Conservation (phyloP, 805 yeast genomes). For the Saccharomycopsis fibuligera region DNA sequence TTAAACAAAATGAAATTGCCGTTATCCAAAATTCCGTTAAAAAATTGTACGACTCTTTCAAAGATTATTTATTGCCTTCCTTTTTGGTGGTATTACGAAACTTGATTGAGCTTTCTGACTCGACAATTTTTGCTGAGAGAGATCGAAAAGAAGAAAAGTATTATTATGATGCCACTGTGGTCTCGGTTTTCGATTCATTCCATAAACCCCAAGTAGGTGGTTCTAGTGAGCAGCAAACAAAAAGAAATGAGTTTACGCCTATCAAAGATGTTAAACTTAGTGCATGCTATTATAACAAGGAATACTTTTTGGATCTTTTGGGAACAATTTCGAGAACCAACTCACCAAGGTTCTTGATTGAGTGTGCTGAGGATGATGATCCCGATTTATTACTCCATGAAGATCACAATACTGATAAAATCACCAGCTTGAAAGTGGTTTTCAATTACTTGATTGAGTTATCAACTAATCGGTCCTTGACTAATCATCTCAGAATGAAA, state of each 20-base stretch:
- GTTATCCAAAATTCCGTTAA: constrained; percentile 49
- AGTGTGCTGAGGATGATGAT: constrained; percentile 1
- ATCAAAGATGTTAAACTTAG: constrained; percentile 17
- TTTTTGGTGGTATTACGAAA: constrained; percentile 43
- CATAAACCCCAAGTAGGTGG: neutral
- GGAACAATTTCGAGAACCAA: constrained; percentile 48
- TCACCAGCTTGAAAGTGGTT: constrained; percentile 42
- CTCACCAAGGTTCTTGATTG: constrained; percentile 42
- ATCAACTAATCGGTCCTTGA: constrained; percentile 37
- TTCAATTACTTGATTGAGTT: constrained; percentile 40
- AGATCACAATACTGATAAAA: constrained; percentile 23
- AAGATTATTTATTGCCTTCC: constrained; percentile 45
- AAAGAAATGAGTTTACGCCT: constrained; percentile 2
- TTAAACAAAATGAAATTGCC: constrained; percentile 35
- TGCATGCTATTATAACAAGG: constrained; percentile 49
- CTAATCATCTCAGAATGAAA: constrained; percentile 40
- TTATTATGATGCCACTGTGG: constrained; percentile 6
- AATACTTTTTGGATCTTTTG: constrained; percentile 48
- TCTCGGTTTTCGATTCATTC: constrained; percentile 24
- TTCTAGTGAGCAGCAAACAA: constrained; percentile 13
- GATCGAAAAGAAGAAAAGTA: constrained; percentile 8
- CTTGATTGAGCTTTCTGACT: constrained; percentile 38
- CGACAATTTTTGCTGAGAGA: constrained; percentile 18
- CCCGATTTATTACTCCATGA: constrained; percentile 16
- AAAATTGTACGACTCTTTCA: constrained; percentile 60